Percentiles rank a stretch among this genome's conserved stretches.
Conservation (phyloP, 2,329 filamentous ascomycete genomes). For the Malbranchea zuffiana region DNA sequence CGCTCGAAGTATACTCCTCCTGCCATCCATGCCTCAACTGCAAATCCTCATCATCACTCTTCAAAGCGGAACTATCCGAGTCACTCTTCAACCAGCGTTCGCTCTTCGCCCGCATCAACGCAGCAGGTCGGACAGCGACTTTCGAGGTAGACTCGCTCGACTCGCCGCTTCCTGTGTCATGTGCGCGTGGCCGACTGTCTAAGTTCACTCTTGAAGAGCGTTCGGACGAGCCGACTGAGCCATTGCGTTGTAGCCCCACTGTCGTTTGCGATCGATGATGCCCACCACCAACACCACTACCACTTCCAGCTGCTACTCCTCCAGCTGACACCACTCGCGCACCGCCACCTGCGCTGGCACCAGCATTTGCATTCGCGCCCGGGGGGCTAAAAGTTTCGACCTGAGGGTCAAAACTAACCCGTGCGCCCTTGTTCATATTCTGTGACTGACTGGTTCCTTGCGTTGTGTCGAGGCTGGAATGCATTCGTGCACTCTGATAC, state of each 20-base stretch:
- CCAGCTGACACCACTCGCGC: no score
- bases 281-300: background rate
- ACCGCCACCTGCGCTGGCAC: no score
- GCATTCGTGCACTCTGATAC: conserved; percentile 3
- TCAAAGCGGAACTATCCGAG: conserved; percentile 22
- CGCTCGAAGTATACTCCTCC: conserved; percentile 80
- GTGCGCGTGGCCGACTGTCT: background rate
- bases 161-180: background rate
- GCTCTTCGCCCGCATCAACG: conserved; percentile 42
- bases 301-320: no score
- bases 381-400: conserved; percentile 1
- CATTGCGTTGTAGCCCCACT: conserved; percentile 5
- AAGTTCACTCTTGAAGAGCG: no score
- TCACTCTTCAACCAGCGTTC: conserved; percentile 39
- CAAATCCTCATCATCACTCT: conserved; percentile 42
- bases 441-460: background rate
- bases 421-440: conserved; percentile 7
- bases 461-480: conserved; percentile 7
- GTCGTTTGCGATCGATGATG: conserved; percentile 10
- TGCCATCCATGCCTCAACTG: conserved; percentile 77
- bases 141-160: background rate
- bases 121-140: conserved; percentile 27
- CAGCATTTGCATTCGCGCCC: no score
- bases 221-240: conserved; percentile 1
- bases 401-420: conserved; percentile 10